Evolutionary conservation across 2,329 filamentous ascomycete species (phyloP), one percentile per base, ranked within the genome.

Genomic region (Fusarium dlaminii): DNA sequence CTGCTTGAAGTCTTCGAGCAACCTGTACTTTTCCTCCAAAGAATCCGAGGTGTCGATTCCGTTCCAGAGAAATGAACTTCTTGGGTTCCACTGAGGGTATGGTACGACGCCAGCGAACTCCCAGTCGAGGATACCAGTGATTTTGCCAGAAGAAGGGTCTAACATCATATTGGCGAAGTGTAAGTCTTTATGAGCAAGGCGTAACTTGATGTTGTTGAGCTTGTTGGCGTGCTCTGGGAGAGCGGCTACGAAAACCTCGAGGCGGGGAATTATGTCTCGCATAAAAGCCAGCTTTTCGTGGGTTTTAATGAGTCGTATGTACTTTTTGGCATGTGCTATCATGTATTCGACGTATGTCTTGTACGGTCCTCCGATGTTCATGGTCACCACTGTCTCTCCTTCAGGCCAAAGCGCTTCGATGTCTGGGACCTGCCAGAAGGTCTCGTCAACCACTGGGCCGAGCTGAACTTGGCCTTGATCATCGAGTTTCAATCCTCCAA

Each of bases 71-170:
- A 52, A 34, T 0, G 48, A 52, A 17, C 17, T 1, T 27, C 30
- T 8, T 10, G 48, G 48, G 30, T 36, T 52, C 17, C 48, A 52
- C 2, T 15, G 9, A 0, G 30, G 48, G 2, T 3, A 4, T 24
- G 48, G 48, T 0, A 52, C 12, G 5, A 52, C 17, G 6, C 48
- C 30, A 2, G 30, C 30, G 12, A 52, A 52, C 9, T 52, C 48
- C 30, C 30, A 36, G n/a, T 52, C 30, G 0, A 36, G 30, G 4
- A 52, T 20, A 0, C n/a, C n/a, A 2, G n/a, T 52, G 6, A 27
- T 36, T 1, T 12, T 15, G 3, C n/a, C 17, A 8, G 30, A 8
- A 0, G 0, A 5, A 3, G 17, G n/a, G 32, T 52, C 3, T 3
- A 1, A 15, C 0, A 36, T 20, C 3, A 36, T 20, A 13, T 52